These are phyloP conservation scores for Yarrowia galli DNA, from an alignment of 1,139 yeast species.

Conservation along the genomic window DNA sequence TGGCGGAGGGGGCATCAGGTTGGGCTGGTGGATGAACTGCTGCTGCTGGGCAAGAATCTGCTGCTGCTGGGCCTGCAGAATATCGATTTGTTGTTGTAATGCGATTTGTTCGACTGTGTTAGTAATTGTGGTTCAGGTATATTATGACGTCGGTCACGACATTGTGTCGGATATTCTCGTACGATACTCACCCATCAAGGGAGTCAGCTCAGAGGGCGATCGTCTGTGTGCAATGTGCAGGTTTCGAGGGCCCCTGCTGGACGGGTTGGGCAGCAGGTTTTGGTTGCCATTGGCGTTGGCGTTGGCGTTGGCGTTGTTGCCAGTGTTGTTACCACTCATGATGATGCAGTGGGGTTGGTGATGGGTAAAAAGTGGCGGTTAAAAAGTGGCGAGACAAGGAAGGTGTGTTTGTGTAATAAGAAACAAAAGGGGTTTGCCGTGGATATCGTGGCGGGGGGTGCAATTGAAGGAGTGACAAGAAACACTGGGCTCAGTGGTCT, in stretches of 20 bases:
- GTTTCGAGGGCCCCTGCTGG: slow-evolving; percentile 43
- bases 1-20: slow-evolving; percentile 44
- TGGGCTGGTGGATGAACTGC: slow-evolving; percentile 51
- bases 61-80: slow-evolving; percentile 90
- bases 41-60: slow-evolving; percentile 77
- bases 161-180: not conserved
- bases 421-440: not conserved
- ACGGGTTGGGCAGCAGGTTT: slow-evolving; percentile 37
- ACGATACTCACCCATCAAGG: slow-evolving; percentile 66
- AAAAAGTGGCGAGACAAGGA: slow-evolving; percentile 21
- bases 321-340: slow-evolving; percentile 36
- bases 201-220: slow-evolving; percentile 94
- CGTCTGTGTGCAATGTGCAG: slow-evolving; percentile 93
- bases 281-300: slow-evolving; percentile 5
- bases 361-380: slow-evolving; percentile 1
- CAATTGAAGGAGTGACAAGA: slow-evolving; percentile 31
- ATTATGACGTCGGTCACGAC: not conserved
- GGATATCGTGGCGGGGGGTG: not conserved
- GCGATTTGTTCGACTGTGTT: slow-evolving; percentile 76
- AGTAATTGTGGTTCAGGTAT: not conserved
- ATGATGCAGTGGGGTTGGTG: slow-evolving; percentile 12
- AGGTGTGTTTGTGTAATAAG: not conserved
- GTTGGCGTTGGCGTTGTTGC: slow-evolving; percentile 3
- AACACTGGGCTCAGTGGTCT: slow-evolving; percentile 15
- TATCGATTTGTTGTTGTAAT: slow-evolving; percentile 88